These are phyloP conservation scores for Ulmus americana DNA, from an alignment of 331 rosid genomes.

Conservation along the genomic window DNA sequence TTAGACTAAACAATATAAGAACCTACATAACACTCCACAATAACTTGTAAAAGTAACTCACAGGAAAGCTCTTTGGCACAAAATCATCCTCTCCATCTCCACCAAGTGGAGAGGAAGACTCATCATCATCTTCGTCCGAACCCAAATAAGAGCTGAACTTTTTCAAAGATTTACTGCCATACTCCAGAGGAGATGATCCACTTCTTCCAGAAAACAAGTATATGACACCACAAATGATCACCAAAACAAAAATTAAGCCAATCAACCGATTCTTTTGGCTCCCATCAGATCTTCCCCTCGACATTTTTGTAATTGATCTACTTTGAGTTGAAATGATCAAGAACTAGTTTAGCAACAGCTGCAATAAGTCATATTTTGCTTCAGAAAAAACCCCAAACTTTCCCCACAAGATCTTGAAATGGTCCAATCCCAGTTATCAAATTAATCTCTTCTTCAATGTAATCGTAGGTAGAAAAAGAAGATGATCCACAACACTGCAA, in stretches of 20 bases:
- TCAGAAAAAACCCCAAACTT: slow-evolving; percentile 15
- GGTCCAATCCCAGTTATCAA: slow-evolving; percentile 13
- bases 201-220: slow-evolving; percentile 39
- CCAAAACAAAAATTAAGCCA: slow-evolving; percentile 36
- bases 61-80: slow-evolving; percentile 59
- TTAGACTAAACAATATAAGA: background rate
- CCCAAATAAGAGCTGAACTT: slow-evolving; percentile 45
- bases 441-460: background rate
- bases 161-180: slow-evolving; percentile 42
- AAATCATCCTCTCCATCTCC: slow-evolving; percentile 34
- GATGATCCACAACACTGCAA: slow-evolving; percentile 9
- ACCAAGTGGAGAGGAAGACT: slow-evolving; percentile 31
- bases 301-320: slow-evolving; percentile 47
- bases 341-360: slow-evolving; percentile 26
- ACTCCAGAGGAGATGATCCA: slow-evolving; percentile 47
- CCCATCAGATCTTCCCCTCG: slow-evolving; percentile 51
- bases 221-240: slow-evolving; percentile 41
- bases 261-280: slow-evolving; percentile 43
- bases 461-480: slow-evolving; percentile 10
- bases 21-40: background rate
- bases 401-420: slow-evolving; percentile 10
- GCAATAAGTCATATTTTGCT: slow-evolving; percentile 17
- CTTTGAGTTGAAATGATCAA: slow-evolving; percentile 30
- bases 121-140: slow-evolving; percentile 41
- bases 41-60: slow-evolving; percentile 30